Evolutionary conservation across 1,139 yeast species (phyloP).

Genomic region (Wickerhamomyces sp.): DNA sequence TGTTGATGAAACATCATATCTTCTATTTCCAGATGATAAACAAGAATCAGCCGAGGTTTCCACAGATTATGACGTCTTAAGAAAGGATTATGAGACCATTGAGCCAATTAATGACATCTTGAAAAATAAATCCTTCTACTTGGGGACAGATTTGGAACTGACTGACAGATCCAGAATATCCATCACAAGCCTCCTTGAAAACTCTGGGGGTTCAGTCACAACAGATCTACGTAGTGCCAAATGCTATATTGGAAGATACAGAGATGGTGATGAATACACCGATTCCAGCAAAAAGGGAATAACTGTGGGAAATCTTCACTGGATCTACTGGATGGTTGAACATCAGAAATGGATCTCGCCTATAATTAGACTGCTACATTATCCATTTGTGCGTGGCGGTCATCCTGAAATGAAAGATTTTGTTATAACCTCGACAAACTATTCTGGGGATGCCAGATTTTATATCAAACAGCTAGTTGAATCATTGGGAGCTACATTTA

Average conservation of each 20-base stretch:
- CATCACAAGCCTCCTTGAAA: slow-evolving; percentile 30
- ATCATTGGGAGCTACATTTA: slow-evolving; percentile 72
- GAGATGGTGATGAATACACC: slow-evolving; percentile 53
- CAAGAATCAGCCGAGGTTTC: slow-evolving; percentile 12
- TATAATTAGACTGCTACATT: slow-evolving; percentile 51
- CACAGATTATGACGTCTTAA: slow-evolving; percentile 23
- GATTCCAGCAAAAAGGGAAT: slow-evolving; percentile 29
- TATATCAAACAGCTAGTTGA: slow-evolving; percentile 64
- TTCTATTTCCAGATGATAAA: slow-evolving; percentile 25
- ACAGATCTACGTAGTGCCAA: slow-evolving; percentile 36
- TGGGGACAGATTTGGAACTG: slow-evolving; percentile 28
- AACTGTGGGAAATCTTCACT: slow-evolving; percentile 60
- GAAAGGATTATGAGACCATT: slow-evolving; percentile 9
- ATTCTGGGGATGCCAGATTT: slow-evolving; percentile 76
- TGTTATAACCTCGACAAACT: slow-evolving; percentile 67
- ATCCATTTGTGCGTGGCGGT: slow-evolving; percentile 59
- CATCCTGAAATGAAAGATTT: slow-evolving; percentile 48
- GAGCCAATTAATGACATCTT: slow-evolving; percentile 14
- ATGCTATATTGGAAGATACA: slow-evolving; percentile 61
- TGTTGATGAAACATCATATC: slow-evolving; percentile 50
- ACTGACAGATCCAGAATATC: slow-evolving; percentile 27
- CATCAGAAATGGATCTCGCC: slow-evolving; percentile 58
- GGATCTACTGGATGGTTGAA: slow-evolving; percentile 68
- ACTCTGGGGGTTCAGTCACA: slow-evolving; percentile 36
- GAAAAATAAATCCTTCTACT: slow-evolving; percentile 21